Base-by-base conservation (phyloP, 257 asterid genomes). In the Pogostemon cablin region DNA sequence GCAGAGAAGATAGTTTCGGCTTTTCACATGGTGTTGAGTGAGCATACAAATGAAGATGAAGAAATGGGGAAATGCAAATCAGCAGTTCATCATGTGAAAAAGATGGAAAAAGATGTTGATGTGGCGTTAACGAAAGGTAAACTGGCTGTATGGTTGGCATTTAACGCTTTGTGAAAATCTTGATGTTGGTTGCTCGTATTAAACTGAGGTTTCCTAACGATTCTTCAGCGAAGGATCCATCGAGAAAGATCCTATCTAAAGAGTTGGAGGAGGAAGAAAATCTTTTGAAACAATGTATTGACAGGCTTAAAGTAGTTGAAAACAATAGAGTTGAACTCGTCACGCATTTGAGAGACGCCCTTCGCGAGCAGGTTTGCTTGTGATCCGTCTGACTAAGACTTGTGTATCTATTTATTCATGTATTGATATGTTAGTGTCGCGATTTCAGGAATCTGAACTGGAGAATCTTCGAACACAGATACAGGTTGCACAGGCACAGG, bases 1-100 rank as follows among this genome's bases (percentile, higher is more conserved):
- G 86, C 89, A 52, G 99, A 93, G 76, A 93, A 89, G 79, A 91
- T 93, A 32, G 89, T 91, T 44, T 81, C 98, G 41, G 99, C 99
- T 47, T 83, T 83, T 74, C 95, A 91, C 76, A 46, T 49, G 75
- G 96, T 93, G 75, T 72, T 79, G 41, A 79, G 85, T 53, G 96
- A 91, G 62, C 80, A 75, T 67, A 9, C 85, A 48, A 80, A 64
- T 72, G 98, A 91, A 87, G 93, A 87, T 57, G 97, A 84, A 79
- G 93, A 88, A 76, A 83, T 89, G 92, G 82, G 60, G 63, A 89
- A 81, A 79, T 93, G 98, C 90, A 89, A 83, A 73, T 80, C 96
- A 37, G 76, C 88, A 3, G 80, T 88, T 69, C 85, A 85, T 72
- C 90, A 79, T 56, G 84, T 91, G 63, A 88, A 83, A 72, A 88